These are phyloP conservation scores for Metarhizium brunneum DNA, from an alignment of 2,329 filamentous ascomycete genomes.

Conservation along the genomic window DNA sequence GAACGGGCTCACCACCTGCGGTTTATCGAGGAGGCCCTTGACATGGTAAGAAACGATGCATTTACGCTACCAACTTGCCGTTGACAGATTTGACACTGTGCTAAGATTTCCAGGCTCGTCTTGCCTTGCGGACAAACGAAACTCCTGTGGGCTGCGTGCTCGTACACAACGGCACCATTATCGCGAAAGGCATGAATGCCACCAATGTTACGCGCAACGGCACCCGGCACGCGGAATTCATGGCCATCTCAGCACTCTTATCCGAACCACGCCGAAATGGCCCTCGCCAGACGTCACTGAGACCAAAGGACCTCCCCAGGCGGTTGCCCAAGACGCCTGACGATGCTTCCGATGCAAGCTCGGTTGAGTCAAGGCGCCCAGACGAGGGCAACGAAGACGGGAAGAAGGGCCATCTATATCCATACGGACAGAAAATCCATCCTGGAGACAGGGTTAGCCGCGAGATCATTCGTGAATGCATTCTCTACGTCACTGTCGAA, in stretches of 20 bases:
- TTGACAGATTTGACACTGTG: background rate
- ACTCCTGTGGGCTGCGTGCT: conserved; percentile 96
- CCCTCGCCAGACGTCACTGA: conserved; percentile 21
- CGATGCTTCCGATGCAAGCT: conserved; percentile 15
- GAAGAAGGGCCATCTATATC: conserved; percentile 46
- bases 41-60: conserved; percentile 54
- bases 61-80: background rate
- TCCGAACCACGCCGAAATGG: conserved; percentile 28
- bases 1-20: conserved; percentile 26
- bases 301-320: conserved; percentile 20
- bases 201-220: conserved; percentile 88
- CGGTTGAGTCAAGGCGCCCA: conserved; percentile 13
- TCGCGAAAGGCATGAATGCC: conserved; percentile 91
- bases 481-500: conserved; percentile 94
- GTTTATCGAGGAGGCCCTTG: conserved; percentile 79
- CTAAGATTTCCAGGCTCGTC: conserved; percentile 54
- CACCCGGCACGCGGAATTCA: conserved; percentile 90
- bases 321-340: conserved; percentile 5
- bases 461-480: conserved; percentile 59
- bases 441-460: conserved; percentile 50
- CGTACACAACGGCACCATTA: conserved; percentile 67
- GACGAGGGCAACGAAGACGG: conserved; percentile 45
- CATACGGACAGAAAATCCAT: conserved; percentile 51
- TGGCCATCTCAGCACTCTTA: conserved; percentile 60
- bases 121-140: conserved; percentile 77